A percentile compares a stretch with the other conserved stretches of the same genome.
phyloP scores from a whole-genome alignment of 768 basidiomycete species.

The Leccinum broughii region DNA sequence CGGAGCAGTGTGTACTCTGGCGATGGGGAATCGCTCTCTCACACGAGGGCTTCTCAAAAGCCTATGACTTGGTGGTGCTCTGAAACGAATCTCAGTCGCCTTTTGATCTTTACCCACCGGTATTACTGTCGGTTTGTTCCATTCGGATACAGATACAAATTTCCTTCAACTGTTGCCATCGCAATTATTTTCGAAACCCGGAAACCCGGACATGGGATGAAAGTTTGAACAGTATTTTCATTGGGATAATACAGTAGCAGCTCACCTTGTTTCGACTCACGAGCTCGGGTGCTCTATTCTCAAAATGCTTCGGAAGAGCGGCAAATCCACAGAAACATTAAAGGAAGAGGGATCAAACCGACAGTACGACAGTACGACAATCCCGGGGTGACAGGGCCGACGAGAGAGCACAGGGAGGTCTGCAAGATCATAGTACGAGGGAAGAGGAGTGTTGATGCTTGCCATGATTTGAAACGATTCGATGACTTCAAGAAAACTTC shows the following conservation, averaged over 20 bases:
- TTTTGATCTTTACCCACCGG: background rate
- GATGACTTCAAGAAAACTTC: background rate
- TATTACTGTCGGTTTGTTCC: background rate
- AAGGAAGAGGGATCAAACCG: background rate
- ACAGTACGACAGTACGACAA: no score
- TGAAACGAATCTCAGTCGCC: background rate
- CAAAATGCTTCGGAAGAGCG: background rate
- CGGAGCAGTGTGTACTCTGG: background rate
- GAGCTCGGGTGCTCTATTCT: background rate
- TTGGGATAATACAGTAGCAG: background rate
- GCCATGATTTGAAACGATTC: background rate
- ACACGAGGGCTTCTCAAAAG: background rate
- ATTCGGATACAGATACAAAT: background rate
- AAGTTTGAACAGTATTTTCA: background rate
- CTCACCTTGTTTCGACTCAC: background rate
- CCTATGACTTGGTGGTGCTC: background rate
- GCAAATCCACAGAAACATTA: background rate
- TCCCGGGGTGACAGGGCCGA: background rate
- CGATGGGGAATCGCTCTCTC: background rate
- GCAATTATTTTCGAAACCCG: background rate
- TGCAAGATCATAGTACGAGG: background rate
- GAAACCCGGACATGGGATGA: background rate
- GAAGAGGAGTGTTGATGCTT: background rate
- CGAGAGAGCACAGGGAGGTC: background rate
- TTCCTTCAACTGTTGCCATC: background rate